phyloP scores from a whole-genome alignment of 768 basidiomycete species.

The Hygrocybe punicea region DNA sequence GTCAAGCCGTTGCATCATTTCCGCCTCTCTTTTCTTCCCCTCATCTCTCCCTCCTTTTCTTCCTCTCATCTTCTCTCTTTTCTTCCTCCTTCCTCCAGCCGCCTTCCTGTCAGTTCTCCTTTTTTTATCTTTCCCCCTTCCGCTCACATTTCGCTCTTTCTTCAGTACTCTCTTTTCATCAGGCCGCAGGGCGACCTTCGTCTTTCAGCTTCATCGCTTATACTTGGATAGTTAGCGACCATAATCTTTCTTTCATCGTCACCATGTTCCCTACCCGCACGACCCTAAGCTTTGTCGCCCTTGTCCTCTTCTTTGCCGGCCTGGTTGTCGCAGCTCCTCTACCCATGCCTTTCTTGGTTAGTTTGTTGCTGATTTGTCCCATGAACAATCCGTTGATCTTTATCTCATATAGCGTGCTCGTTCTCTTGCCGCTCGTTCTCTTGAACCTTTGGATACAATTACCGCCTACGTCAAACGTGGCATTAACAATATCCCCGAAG shows the following conservation, averaged over 20 bases:
- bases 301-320: slow-evolving; percentile 43
- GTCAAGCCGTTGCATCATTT: too few relatives aligned
- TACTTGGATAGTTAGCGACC: not conserved
- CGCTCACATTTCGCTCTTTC: slow-evolving; percentile 11
- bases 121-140: not conserved
- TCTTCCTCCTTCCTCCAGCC: not conserved
- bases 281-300: slow-evolving; percentile 37
- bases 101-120: slow-evolving; percentile 8
- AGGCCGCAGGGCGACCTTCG: slow-evolving; percentile 25
- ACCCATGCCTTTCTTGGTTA: slow-evolving; percentile 44
- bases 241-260: slow-evolving; percentile 6
- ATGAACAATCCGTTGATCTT: not conserved
- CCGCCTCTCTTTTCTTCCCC: too few relatives aligned
- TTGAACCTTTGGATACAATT: slow-evolving; percentile 41
- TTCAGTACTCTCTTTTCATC: slow-evolving; percentile 12
- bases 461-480: slow-evolving; percentile 36
- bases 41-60: not conserved
- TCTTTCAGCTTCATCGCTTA: slow-evolving; percentile 9
- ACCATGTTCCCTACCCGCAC: slow-evolving; percentile 46
- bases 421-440: slow-evolving; percentile 17
- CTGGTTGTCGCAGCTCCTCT: slow-evolving; percentile 44
- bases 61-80: not conserved
- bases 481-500: slow-evolving; percentile 21
- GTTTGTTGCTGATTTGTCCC: slow-evolving; percentile 14
- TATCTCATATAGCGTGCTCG: slow-evolving; percentile 17